phyloP scores from a whole-genome alignment of 2,329 filamentous ascomycete genomes.

The Ceratocystis ficicola region DNA sequence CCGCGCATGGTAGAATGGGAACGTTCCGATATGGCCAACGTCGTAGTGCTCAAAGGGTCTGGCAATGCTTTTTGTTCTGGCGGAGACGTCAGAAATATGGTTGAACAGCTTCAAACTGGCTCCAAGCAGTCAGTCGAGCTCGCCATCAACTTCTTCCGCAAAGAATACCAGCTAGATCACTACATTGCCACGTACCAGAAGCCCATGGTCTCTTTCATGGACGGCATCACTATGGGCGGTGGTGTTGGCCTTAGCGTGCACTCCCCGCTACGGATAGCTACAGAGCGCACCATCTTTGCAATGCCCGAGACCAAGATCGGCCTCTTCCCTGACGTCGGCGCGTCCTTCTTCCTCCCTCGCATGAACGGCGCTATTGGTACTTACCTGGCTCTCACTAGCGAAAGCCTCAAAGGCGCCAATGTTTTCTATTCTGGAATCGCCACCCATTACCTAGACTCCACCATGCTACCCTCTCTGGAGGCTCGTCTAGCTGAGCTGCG shows the following conservation, averaged over 20 bases:
- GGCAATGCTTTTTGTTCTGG: slow-evolving; percentile 87
- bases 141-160: slow-evolving; percentile 75
- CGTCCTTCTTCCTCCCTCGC: slow-evolving; percentile 85
- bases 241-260: slow-evolving; percentile 90
- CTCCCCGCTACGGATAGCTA: slow-evolving; percentile 91
- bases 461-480: slow-evolving; percentile 68
- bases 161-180: slow-evolving; percentile 95
- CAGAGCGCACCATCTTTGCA: slow-evolving; percentile 86
- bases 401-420: slow-evolving; percentile 68
- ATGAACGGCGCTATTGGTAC: slow-evolving; percentile 79
- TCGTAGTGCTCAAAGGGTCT: slow-evolving; percentile 82
- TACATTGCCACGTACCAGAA: slow-evolving; percentile 87
- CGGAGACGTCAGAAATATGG: slow-evolving; percentile 75
- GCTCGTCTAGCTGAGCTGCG: slow-evolving; percentile 75
- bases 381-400: slow-evolving; percentile 85
- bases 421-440: slow-evolving; percentile 84
- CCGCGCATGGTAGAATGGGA: slow-evolving; percentile 86
- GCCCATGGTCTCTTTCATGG: slow-evolving; percentile 91
- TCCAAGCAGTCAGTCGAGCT: slow-evolving; percentile 47
- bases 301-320: slow-evolving; percentile 99
- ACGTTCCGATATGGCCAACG: slow-evolving; percentile 86
- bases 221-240: slow-evolving; percentile 96
- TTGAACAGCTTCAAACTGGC: slow-evolving; percentile 56
- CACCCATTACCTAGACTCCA: slow-evolving; percentile 92
- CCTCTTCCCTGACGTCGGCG: slow-evolving; percentile 97